Evolutionary conservation across 2,329 filamentous ascomycete species (phyloP), one percentile per base, ranked within the genome.

Genomic region (Biscogniauxia sp.): DNA sequence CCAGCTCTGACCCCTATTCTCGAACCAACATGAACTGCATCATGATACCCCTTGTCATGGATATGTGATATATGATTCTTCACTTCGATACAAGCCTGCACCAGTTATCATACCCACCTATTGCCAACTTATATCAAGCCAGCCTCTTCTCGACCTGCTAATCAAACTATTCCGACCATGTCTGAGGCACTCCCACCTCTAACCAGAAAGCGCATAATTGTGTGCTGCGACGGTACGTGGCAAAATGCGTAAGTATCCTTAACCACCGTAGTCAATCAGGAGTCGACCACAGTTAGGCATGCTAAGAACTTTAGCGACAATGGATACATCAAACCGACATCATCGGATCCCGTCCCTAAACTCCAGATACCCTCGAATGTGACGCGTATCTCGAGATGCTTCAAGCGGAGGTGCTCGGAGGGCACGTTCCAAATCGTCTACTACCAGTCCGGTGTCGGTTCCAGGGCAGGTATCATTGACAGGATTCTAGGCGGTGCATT

Each of bases 391-490:
- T 82, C 82, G 13, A 80, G 84, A 49, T 83, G 82, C 58, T 81
- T 88, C 67, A 81, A 80, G 64, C 78, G 80, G 45, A 75, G 70
- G 49, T 82, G 80, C 67, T 74, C 69, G 37, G 82, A 86, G 68
- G 81, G 81, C 32, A 80, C 75, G 19, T 76, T 84, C 51, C 85
- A 88, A 69, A 80, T 88, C 64, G 81, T 87, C 59, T 83, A 81
- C 66, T 88, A 88, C 68, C 83, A 86, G 68, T 82, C 83, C 8
- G 85, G 85, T 20, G 83, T 88, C 26, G 85, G 85, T 17, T 84
- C 83, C 2, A 80, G 80, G 1, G 78, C 79, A 63, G 79, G 78
- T 52, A 64, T 77, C 28, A 58, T 84, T n/a, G 82, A 84, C 59
- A 76, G 76, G 52, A 63, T 86, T 17, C 79, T 80, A 0, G 83